phyloP scores from a whole-genome alignment of 2,329 filamentous ascomycete species.

The Thyridium curvatum region DNA sequence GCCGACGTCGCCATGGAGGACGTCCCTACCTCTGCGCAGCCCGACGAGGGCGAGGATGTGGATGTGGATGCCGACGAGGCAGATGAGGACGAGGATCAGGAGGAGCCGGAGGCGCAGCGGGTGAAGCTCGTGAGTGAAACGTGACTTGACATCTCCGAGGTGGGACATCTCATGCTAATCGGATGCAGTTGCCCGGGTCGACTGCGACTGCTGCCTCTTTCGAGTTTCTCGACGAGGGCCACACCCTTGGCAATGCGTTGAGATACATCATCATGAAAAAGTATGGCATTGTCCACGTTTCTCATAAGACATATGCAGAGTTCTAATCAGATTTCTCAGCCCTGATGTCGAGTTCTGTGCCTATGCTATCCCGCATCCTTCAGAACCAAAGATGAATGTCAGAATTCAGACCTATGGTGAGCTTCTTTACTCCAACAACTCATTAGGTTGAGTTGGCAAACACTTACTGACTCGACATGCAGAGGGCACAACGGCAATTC shows the following conservation, averaged over 20 bases:
- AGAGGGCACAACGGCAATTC: conserved; percentile 76
- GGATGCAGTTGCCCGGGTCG: conserved; percentile 69
- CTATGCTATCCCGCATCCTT: conserved; percentile 95
- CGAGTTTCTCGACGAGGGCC: conserved; percentile 88
- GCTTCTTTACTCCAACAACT: conserved; percentile 21
- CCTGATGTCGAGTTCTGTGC: conserved; percentile 97
- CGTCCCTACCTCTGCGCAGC: conserved; percentile 29
- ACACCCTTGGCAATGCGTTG: conserved; percentile 90
- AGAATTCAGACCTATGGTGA: conserved; percentile 94
- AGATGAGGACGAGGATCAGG: conserved; percentile 36
- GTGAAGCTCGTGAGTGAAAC: conserved; percentile 51
- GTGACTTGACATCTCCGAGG: background rate
- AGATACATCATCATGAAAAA: conserved; percentile 99
- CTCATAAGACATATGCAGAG: background rate
- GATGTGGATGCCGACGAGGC: conserved; percentile 23
- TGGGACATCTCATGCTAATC: background rate
- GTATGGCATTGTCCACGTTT: conserved; percentile 45
- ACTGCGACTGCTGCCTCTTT: conserved; percentile 88
- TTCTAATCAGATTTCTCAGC: conserved; percentile 39
- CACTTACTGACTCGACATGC: conserved; percentile 2
- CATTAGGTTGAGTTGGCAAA: background rate
- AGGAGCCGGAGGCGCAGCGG: conserved; percentile 45
- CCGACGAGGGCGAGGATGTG: conserved; percentile 21
- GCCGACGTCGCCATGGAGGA: conserved; percentile 36
- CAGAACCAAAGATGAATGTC: conserved; percentile 93